These are phyloP conservation scores for Lachancea mirantina DNA, from an alignment of 805 yeast species.

Conservation along the genomic window DNA sequence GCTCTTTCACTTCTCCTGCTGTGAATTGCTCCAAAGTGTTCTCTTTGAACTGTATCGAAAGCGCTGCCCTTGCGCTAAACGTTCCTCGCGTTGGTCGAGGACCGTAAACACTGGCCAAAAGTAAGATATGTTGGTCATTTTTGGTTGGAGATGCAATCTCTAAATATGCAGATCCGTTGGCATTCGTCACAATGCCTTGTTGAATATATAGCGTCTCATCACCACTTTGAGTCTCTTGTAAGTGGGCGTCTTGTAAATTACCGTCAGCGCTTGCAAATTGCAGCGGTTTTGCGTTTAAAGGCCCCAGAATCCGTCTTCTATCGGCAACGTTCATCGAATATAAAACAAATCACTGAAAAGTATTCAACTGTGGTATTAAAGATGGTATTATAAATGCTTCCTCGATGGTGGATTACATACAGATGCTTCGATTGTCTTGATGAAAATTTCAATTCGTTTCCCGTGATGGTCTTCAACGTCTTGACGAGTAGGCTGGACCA, in stretches of 20 bases:
- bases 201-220: conserved; percentile 44
- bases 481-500: too few relatives aligned
- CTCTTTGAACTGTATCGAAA: conserved; percentile 46
- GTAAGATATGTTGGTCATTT: conserved; percentile 29
- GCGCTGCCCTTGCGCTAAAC: conserved; percentile 56
- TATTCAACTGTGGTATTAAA: too few relatives aligned
- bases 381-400: too few relatives aligned
- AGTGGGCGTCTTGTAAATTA: conserved; percentile 9
- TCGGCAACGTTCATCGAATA: conserved; percentile 43
- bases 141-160: conserved; percentile 44
- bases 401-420: too few relatives aligned
- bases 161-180: conserved; percentile 76
- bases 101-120: conserved; percentile 73
- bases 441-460: too few relatives aligned
- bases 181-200: conserved; percentile 59
- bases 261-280: conserved; percentile 26
- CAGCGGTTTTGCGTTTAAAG: conserved; percentile 54
- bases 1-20: conserved; percentile 33
- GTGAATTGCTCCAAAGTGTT: conserved; percentile 24
- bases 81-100: conserved; percentile 81
- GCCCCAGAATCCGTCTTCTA: conserved; percentile 83
- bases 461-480: too few relatives aligned
- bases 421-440: too few relatives aligned
- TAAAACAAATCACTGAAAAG: too few relatives aligned
- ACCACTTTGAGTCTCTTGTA: conserved; percentile 9